A percentile compares a stretch with the other conserved stretches of the same genome.
Conservation (phyloP, 2,329 filamentous ascomycete species). For the Cordyceps militaris region DNA sequence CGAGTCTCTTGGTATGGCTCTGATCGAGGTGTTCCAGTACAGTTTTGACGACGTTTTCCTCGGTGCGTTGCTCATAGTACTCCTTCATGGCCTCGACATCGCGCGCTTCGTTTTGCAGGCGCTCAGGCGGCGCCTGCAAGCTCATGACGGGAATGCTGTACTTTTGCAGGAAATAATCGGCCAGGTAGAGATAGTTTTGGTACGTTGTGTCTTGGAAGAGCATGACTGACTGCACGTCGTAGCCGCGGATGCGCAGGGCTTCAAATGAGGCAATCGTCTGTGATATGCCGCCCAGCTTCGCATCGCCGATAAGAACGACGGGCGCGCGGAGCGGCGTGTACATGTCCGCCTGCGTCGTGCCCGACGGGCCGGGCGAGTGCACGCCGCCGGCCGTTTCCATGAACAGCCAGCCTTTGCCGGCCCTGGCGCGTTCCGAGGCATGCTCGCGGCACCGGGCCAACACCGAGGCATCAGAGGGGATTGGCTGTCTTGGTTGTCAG, state of each 20-base stretch:
- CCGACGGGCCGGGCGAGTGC: constrained; percentile 70
- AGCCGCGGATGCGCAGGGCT: constrained; percentile 68
- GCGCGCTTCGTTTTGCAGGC: constrained; percentile 29
- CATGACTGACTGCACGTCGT: constrained; percentile 64
- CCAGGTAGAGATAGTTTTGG: constrained; percentile 61
- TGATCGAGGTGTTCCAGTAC: constrained; percentile 45
- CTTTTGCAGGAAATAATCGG: constrained; percentile 56
- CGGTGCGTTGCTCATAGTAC: constrained; percentile 53
- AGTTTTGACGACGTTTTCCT: constrained; percentile 30
- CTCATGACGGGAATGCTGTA: constrained; percentile 50
- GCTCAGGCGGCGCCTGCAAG: constrained; percentile 52
- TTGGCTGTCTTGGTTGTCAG: constrained; percentile 30
- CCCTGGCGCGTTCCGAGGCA: constrained; percentile 35
- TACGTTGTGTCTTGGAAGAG: constrained; percentile 62
- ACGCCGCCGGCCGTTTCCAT: constrained; percentile 80
- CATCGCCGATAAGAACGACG: constrained; percentile 66
- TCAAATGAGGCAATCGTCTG: constrained; percentile 75
- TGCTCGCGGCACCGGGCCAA: constrained; percentile 40
- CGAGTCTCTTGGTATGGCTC: constrained; percentile 50
- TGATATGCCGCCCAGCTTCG: constrained; percentile 70
- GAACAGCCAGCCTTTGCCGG: constrained; percentile 52
- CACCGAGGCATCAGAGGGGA: constrained; percentile 44
- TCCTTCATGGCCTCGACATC: constrained; percentile 51
- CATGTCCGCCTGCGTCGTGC: constrained; percentile 68
- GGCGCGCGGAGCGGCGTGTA: constrained; percentile 70